These are phyloP conservation scores for Leptodontidium sp. DNA, from an alignment of 2,329 filamentous ascomycete species.

Conservation along the genomic window DNA sequence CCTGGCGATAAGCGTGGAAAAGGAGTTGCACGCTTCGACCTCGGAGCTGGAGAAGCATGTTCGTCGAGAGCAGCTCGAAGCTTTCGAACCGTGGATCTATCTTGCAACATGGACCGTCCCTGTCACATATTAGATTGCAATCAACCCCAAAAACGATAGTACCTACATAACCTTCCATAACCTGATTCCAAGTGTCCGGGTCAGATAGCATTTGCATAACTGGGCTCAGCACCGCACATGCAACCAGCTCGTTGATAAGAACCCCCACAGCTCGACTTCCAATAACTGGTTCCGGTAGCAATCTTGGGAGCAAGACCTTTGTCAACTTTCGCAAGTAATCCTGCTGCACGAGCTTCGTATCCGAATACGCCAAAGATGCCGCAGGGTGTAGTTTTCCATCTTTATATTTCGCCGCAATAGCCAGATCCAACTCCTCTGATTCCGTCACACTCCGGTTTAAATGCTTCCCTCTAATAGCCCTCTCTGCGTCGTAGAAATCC, in stretches of 20 bases:
- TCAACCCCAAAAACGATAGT: background rate
- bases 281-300: conserved; percentile 78
- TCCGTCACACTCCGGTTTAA: conserved; percentile 91
- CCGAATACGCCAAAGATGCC: conserved; percentile 81
- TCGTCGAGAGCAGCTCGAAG: conserved; percentile 91
- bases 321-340: conserved; percentile 84
- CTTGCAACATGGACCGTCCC: conserved; percentile 86
- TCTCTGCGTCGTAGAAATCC: conserved; percentile 91
- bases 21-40: conserved; percentile 66
- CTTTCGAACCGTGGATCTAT: conserved; percentile 92
- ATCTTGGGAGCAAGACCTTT: conserved; percentile 72
- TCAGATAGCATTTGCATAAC: conserved; percentile 83
- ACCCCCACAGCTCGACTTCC: conserved; percentile 83
- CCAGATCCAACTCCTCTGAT: conserved; percentile 93
- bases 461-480: conserved; percentile 84
- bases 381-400: conserved; percentile 90
- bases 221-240: conserved; percentile 88
- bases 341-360: conserved; percentile 86
- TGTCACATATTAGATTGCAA: conserved; percentile 45
- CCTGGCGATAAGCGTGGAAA: conserved; percentile 83
- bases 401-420: conserved; percentile 92
- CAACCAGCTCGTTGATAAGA: conserved; percentile 87
- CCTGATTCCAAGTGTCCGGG: conserved; percentile 96
- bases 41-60: conserved; percentile 85
- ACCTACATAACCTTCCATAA: conserved; percentile 82